Evolutionary conservation across 495 filamentous ascomycete species (phyloP).

Genomic region (Aspergillus bridgeri): DNA sequence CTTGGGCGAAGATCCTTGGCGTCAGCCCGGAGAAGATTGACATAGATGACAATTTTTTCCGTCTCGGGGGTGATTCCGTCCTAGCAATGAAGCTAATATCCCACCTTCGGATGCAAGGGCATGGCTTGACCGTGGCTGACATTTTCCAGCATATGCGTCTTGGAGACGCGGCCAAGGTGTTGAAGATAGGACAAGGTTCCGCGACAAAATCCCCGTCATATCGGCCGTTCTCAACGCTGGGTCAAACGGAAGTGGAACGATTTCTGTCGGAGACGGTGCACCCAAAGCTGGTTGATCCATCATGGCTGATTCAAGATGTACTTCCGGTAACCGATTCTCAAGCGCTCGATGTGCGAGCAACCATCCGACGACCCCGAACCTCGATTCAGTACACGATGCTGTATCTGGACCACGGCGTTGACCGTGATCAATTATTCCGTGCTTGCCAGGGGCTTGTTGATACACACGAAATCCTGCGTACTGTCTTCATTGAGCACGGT

Average conservation of each 20-base stretch:
- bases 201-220: slow-evolving; percentile 18
- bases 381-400: slow-evolving; percentile 46
- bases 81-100: slow-evolving; percentile 46
- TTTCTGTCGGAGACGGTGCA: slow-evolving; percentile 25
- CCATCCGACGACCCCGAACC: slow-evolving; percentile 42
- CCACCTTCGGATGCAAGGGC: slow-evolving; percentile 29
- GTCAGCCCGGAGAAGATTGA: slow-evolving; percentile 35
- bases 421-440: slow-evolving; percentile 25
- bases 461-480: slow-evolving; percentile 61
- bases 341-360: slow-evolving; percentile 49
- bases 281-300: slow-evolving; percentile 27
- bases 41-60: slow-evolving; percentile 46
- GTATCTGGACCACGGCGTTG: slow-evolving; percentile 30
- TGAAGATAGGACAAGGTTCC: slow-evolving; percentile 25
- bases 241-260: slow-evolving; percentile 23
- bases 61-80: slow-evolving; percentile 45
- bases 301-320: slow-evolving; percentile 34
- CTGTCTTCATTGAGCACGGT: slow-evolving; percentile 56
- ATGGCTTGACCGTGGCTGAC: slow-evolving; percentile 36
- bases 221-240: slow-evolving; percentile 37
- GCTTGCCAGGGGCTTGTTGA: slow-evolving; percentile 43
- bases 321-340: slow-evolving; percentile 37
- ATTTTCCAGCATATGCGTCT: slow-evolving; percentile 49
- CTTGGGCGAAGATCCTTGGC: slow-evolving; percentile 47
- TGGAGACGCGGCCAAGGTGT: slow-evolving; percentile 31